A percentile compares a stretch with the other conserved stretches of the same genome.
These are phyloP conservation scores for Phytophthora syringae DNA, from an alignment of 352 stramenopile genomes.

Conservation along the genomic window DNA sequence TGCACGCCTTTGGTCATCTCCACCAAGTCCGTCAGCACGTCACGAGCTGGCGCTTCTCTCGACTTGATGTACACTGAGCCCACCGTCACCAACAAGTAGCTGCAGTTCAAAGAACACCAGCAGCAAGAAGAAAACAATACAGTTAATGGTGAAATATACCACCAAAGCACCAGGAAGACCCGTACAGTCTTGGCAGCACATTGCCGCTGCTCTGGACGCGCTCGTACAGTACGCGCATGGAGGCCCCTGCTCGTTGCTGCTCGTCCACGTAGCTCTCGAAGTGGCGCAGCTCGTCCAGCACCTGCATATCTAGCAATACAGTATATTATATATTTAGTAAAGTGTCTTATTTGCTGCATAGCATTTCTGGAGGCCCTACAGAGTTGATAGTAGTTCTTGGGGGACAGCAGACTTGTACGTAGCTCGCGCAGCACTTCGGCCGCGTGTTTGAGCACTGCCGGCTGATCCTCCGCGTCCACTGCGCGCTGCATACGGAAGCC, in stretches of 20 bases:
- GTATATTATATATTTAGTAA: neutral
- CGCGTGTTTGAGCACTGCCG: conserved; percentile 81
- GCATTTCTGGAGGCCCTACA: conserved; percentile 77
- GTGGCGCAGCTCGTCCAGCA: conserved; percentile 94
- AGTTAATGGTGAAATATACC: no score
- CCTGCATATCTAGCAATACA: conserved; percentile 67
- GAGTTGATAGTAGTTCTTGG: conserved; percentile 99
- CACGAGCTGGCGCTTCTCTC: conserved; percentile 70
- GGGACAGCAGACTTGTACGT: conserved; percentile 91
- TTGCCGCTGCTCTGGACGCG: conserved; percentile 95
- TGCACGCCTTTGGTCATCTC: conserved; percentile 99
- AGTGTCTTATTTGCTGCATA: neutral
- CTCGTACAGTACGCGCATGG: conserved; percentile 95
- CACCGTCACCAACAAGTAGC: conserved; percentile 97
- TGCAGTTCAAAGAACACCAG: conserved; percentile 13
- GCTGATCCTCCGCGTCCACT: conserved; percentile 74
- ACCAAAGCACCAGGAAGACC: neutral
- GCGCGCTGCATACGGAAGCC: conserved; percentile 89
- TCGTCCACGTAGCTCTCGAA: conserved; percentile 95
- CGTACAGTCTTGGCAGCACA: conserved; percentile 94
- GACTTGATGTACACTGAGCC: conserved; percentile 95
- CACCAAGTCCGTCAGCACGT: conserved; percentile 98
- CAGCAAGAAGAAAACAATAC: neutral
- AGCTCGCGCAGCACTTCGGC: conserved; percentile 87
- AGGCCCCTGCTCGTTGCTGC: conserved; percentile 77